Base-by-base conservation (phyloP, 2,329 filamentous ascomycete genomes). In the Penicillium sp. region DNA sequence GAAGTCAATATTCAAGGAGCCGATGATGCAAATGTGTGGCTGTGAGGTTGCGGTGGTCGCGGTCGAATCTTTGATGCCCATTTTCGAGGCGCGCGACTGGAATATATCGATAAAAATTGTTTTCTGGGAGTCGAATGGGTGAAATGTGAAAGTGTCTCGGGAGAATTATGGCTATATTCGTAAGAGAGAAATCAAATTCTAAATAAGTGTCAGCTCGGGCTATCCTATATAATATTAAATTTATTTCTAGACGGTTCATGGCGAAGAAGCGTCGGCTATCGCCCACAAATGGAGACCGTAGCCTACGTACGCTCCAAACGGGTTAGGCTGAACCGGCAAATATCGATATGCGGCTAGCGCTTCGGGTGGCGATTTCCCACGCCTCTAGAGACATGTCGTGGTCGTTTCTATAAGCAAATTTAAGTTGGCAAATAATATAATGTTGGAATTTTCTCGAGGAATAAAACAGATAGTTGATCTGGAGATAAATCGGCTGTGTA, bases 1-100 rank as follows among this genome's bases (percentile, higher is more conserved):
- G 44, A 96, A 85, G 75, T 96, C 91, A 70, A 90, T 89, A 75
- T 96, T 96, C 53, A 96, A 83, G 20, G 91, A 96, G 60, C 91
- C 91, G 56, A 96, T 85, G 55, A 96, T 82, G 58, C 86, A 86
- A 71, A 96, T 92, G 30, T 56, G 53, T 27, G 52, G 53, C 17
- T 33, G 15, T 27, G 47, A 13, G 21, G 34, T 13, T 15, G 33
- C 13, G 4, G 34, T 3, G 21, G 39, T 20, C 9, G 39, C 5
- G 18, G 33, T 34, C 10, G 17, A 45, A 30, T 48, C 18, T 51
- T 41, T 56, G 33, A 53, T 37, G 26, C 32, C 48, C 59, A 58
- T 62, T 36, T 33, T 52, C 33, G 10, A 10, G 10, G 34, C 15
- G 8, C 15, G 8, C 7, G 13, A 27, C 36, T 15, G n/a, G n/a